Percentiles rank a stretch among this genome's conserved stretches.
Conservation (phyloP, 345 rosid species). For the Gossypium stocksii region DNA sequence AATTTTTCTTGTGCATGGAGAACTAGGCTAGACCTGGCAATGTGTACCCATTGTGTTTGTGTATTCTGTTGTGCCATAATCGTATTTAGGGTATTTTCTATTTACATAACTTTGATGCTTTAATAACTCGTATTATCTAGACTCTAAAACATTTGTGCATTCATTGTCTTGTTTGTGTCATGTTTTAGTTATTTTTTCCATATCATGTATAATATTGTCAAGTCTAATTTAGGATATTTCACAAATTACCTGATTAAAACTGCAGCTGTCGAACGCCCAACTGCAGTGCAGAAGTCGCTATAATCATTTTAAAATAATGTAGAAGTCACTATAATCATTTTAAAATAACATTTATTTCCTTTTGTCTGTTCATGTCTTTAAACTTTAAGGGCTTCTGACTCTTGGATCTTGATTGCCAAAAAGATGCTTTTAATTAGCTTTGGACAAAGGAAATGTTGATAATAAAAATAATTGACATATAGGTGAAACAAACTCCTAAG, state of each 20-base stretch:
- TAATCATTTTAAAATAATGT: neutral
- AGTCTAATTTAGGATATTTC: neutral
- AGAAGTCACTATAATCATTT: neutral
- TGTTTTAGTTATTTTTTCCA: neutral
- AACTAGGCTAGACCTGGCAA: neutral
- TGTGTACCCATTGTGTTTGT: neutral
- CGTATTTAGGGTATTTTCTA: neutral
- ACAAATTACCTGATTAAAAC: neutral
- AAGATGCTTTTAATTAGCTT: neutral
- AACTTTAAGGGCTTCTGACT: neutral
- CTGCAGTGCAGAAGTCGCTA: neutral
- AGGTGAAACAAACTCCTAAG: neutral
- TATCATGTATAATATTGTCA: neutral
- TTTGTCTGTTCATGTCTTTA: neutral
- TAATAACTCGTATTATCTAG: neutral
- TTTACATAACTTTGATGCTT: neutral
- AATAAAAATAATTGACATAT: neutral
- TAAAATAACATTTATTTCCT: neutral
- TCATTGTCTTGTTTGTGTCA: neutral
- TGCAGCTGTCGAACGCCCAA: neutral
- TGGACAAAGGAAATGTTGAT: neutral
- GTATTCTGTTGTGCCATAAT: neutral
- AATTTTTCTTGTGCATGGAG: neutral
- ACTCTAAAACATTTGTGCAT: neutral
- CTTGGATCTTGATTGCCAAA: neutral